phyloP scores from a whole-genome alignment of 2,329 filamentous ascomycete genomes.

The Curvularia verruculosa region DNA sequence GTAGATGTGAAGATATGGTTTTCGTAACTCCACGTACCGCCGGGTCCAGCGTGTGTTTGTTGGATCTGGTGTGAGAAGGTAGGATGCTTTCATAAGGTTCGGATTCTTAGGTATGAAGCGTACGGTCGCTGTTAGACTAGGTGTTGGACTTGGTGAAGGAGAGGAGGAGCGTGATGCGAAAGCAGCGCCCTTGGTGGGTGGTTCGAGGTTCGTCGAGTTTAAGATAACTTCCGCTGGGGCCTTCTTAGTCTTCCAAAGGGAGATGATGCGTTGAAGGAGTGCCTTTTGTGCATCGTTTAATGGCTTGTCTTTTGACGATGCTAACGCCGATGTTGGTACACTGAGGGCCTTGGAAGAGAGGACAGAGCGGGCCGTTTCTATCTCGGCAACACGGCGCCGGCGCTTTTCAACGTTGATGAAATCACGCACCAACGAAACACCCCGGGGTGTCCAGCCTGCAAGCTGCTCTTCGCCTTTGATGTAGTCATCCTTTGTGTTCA shows the following conservation, averaged over 20 bases:
- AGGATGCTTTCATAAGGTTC: constrained; percentile 78
- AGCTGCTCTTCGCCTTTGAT: constrained; percentile 94
- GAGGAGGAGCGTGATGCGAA: constrained; percentile 50
- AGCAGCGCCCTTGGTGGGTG: constrained; percentile 67
- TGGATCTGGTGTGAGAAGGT: constrained; percentile 82
- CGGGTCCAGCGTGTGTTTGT: constrained; percentile 86
- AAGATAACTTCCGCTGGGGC: constrained; percentile 55
- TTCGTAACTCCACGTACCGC: constrained; percentile 88
- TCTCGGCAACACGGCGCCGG: constrained; percentile 74
- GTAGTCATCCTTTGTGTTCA: constrained; percentile 94
- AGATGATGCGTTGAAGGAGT: constrained; percentile 62
- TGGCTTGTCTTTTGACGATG: constrained; percentile 17
- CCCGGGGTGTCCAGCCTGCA: constrained; percentile 82
- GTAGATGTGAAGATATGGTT: constrained; percentile 91
- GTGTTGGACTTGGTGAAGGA: constrained; percentile 52
- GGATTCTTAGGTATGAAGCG: constrained; percentile 78
- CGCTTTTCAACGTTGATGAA: constrained; percentile 78
- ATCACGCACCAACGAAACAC: constrained; percentile 89
- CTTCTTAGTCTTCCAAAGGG: constrained; percentile 64
- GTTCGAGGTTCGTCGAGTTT: constrained; percentile 63
- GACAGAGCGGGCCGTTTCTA: constrained; percentile 74
- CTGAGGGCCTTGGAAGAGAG: constrained; percentile 60
- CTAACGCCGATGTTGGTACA: constrained; percentile 23
- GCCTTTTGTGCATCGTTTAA: constrained; percentile 47
- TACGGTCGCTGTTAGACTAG: constrained; percentile 75